Base-by-base conservation (phyloP, 1,139 yeast species). In the Suhomyces taliae region DNA sequence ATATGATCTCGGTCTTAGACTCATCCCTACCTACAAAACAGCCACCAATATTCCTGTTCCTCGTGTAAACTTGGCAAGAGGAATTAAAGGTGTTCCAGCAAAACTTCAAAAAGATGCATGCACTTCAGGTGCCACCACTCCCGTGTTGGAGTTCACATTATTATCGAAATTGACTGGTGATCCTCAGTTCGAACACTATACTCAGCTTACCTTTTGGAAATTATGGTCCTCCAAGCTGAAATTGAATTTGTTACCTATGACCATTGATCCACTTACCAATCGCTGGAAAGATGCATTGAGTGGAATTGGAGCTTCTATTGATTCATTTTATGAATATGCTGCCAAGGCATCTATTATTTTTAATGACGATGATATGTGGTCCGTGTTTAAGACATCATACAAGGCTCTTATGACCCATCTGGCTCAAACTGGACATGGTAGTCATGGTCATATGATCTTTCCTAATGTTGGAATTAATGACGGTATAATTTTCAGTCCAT, bases 221-320 rank as follows among this genome's bases (percentile, higher is more conserved):
- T 63, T 90, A 3, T 90, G 97, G 97, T 66, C 76, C 4, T 70
- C 83, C 8, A 71, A 91, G 50, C 80, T 88, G 54, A 60, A 65
- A 1, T 61, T 87, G 10, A 82, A 87, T 55, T 69, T 91, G 27
- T 62, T 91, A 8, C 95, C 97, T 1, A 87, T 87, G 89, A 78
- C 93, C 0, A 69, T 90, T 8, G 85, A 86, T 53, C 87, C 93
- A 0, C 56, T 71, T 1, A 66, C 79, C 0, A 81, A 80, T 32
- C 60, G 64, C 34, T 84, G 90, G 83, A 69, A 72, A 36, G 86
- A 86, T 47, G 65, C 78, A 0, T 68, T 83, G 37, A 80, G 93
- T 0, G 97, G 97, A 0, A 76, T 88, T 8, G 98, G 98, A 0
- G 97, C 98, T 0, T 87, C 96, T 2, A 81, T 89, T n/a, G 98